Evolutionary conservation across 2,329 filamentous ascomycete genomes (phyloP), one percentile per base, ranked within the genome.

Genomic region (Xylariaceae sp.): DNA sequence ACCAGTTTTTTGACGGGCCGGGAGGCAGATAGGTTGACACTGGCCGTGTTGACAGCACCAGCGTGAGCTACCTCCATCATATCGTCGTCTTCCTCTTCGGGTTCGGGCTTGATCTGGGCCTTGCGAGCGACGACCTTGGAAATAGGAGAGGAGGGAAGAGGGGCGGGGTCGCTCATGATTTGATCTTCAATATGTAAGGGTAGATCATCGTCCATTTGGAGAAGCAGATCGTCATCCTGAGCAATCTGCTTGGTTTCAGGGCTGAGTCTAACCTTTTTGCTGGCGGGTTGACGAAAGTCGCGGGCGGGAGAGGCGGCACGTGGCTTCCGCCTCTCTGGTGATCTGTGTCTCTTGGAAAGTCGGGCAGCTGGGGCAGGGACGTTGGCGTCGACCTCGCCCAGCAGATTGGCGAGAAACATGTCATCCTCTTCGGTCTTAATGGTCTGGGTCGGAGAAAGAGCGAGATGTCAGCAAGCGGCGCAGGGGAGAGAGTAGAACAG

Each of bases 361-460:
- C 81, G 79, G 28, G 85, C 77, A 11, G 83, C 74, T 1, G 77
- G 71, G 1, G 72, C 70, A 1, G 78, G 74, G 48, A 82, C 73
- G 64, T 94, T 96, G 45, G 83, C 82, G 66, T 97, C 90, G 50
- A 99, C 89, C 70, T 97, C 90, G 54, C 85, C 90, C 1, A 99
- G 82, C 2, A 99, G 79, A 64, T 87, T 84, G 16, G 84, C 82
- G 71, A 99, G 82, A 71, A 97, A 99, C 51, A 88, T 87, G 51
- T 90, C 88, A 64, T 97, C 93, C 60, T 90, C 93, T 62, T 92
- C 87, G 5, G 90, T 95, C 63, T 88, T 89, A 55, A 84, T 76
- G 41, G 83, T 81, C 89, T 91, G 53, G 7, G 4, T 28, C 22
- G 22, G 28, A 19, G 16, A 38, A 22, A 9, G 12, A 6, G 42